Evolutionary conservation across 257 asterid genomes (phyloP), one percentile per base, ranked within the genome.

Genomic region (Ballota nigra): DNA sequence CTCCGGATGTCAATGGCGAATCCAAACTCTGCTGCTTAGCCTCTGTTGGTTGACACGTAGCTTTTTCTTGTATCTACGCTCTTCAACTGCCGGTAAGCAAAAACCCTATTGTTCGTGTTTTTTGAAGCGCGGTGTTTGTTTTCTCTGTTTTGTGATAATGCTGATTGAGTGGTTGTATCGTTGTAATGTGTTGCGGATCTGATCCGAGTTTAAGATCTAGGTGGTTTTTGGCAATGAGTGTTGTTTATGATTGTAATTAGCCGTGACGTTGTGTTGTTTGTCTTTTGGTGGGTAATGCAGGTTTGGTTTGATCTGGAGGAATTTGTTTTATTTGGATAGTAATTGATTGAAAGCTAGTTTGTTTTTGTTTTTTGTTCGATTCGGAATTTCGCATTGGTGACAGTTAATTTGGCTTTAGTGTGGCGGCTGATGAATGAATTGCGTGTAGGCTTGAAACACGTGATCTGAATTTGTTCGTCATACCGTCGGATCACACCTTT

Each of bases 131-230:
- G 56, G 20, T 22, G 34, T 68, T 51, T 16, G n/a, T 70, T 47
- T 16, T 56, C 63, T n/a, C 16, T 18, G 53, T 70, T 43, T 67
- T 24, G 73, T 18, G 77, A 13, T 74, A 67, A 78, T 77, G 79
- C 70, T 60, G 79, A 67, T 73, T n/a, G n/a, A n/a, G n/a, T n/a
- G n/a, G n/a, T n/a, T 49, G 71, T 26, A 34, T 57, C 69, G 72
- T 24, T 36, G 63, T 56, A 63, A 49, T 56, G 40, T 41, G 75
- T 38, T 29, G 79, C 68, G 88, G 97, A 88, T 86, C 96, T 86
- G 97, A 88, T 88, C 89, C 68, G 85, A 84, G 83, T 65, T 77
- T 79, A 23, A 74, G 86, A 81, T 83, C 83, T 70, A 63, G 59
- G 68, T 71, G 68, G 33, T 63, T 65, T 68, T 40, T 41, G 38